Base-by-base conservation (phyloP, 225 moss, liverwort and hornwort genomes). In the Thuidium tamariscinum region DNA sequence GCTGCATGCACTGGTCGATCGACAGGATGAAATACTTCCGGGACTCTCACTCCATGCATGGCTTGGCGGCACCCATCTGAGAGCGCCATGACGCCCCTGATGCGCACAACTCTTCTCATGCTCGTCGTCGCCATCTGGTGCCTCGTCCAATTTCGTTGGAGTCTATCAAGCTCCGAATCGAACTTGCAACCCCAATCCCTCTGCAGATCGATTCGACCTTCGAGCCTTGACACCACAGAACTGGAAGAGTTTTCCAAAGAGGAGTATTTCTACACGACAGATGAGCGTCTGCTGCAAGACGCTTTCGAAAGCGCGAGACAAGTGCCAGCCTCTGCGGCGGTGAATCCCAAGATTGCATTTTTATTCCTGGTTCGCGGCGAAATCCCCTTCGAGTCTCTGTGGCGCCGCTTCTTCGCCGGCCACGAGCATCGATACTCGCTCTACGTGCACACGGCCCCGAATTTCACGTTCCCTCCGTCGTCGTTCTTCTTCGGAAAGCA, bases 391-490 rank as follows among this genome's bases (percentile, higher is more conserved):
- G 88, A 91, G 54, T 65, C 88, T 3, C 83, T 92, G 19, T 92
- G 91, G 91, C 64, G 86, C 6, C 63, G 77, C 42, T 93, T 77
- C 86, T 92, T 92, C 61, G 77, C 70, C 13, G 86, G 84, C 4
- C 72, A 91, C 55, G 86, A 91, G 70, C 69, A 82, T 17, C 81
- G 36, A 2, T 88, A 88, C 57, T 90, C 93, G 10, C 32, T 93
- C 4, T 93, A 90, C 72, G 91, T 89, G 60, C 93, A 93, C 80
- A 65, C 91, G 13, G 29, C 68, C 15, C 91, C 90, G 27, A 90
- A 85, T 36, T 90, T 82, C 78, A 86, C 65, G 19, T 92, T 84
- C 32, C 89, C 87, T 2, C 61, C 7, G 16, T 82, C 84, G 16
- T 92, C 89, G 2, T 60, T 90, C 55, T 89, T 90, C 65, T 86